Evolutionary conservation across 345 rosid genomes (phyloP), one percentile per base, ranked within the genome.

Genomic region (Salix suchowensis): DNA sequence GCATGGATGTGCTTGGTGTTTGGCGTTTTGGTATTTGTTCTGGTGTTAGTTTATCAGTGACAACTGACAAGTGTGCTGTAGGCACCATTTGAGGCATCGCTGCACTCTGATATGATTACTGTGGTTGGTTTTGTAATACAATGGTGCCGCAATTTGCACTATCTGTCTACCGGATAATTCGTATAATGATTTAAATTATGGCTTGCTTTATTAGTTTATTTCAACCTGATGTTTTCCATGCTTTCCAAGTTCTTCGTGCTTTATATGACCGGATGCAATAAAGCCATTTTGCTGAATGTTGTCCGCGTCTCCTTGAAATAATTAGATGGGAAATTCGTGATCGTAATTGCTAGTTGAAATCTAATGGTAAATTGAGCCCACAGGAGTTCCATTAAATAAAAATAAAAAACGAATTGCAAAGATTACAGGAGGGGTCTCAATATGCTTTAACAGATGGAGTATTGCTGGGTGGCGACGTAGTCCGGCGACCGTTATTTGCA

Each of bases 361-460:
- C 8, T 39, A 39, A 8, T 39, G 1, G 42, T 39, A 39, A 39
- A 39, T 39, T 1, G 42, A 39, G 12, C 0, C 42, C 42, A 39
- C 42, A 8, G 42, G 42, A 39, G 42, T 39, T 1, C 42, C 11
- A 39, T 34, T 34, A 34, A 34, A 36, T 36, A 36, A 36, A 36
- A 5, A 40, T 7, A 40, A 40, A 40, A 7, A 40, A 11, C 0
- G 16, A 3, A 44, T 11, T 13, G 15, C 50, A 44, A 4, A 44
- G 48, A 44, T 44, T 13, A 13, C 0, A 44, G 4, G 14, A 36
- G 37, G 3, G 16, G 0, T 12, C 46, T 65, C 8, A 77, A 24
- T 69, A 76, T 13, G 83, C 85, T 73, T 79, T 80, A 24, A 88
- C 75, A 39, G 89, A 78, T 2, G 84, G 78, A 13, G 82, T 15